Evolutionary conservation across 1,139 yeast genomes (phyloP).

Genomic region (Blastobotrys serpentis): DNA sequence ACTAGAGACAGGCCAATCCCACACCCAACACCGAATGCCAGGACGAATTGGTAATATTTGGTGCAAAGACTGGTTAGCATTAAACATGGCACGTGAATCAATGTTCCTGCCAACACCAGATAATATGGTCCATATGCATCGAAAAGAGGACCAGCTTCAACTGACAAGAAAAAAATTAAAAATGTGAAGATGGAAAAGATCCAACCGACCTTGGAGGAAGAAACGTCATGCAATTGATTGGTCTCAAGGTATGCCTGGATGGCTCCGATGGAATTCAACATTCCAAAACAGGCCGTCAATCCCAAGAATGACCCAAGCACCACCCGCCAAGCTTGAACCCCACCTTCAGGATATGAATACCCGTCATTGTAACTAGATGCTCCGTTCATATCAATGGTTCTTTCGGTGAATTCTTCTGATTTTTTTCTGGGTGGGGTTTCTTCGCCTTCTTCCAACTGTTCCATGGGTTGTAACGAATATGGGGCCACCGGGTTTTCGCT

Average conservation of each 20-base stretch:
- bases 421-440: slow-evolving; percentile 4
- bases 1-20: slow-evolving; percentile 62
- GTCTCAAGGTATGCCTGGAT: slow-evolving; percentile 61
- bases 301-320: slow-evolving; percentile 66
- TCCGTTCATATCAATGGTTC: slow-evolving; percentile 9
- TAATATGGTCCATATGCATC: slow-evolving; percentile 58
- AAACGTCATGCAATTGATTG: slow-evolving; percentile 50
- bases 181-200: slow-evolving; percentile 62
- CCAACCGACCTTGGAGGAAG: slow-evolving; percentile 60
- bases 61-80: slow-evolving; percentile 56
- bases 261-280: slow-evolving; percentile 68
- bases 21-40: slow-evolving; percentile 54
- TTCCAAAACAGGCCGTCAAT: slow-evolving; percentile 60
- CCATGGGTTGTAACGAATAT: slow-evolving; percentile 12
- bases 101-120: slow-evolving; percentile 48
- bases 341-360: slow-evolving; percentile 38
- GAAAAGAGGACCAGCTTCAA: slow-evolving; percentile 60
- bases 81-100: slow-evolving; percentile 51
- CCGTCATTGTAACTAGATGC: slow-evolving; percentile 6
- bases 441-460: slow-evolving; percentile 9
- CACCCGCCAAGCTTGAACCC: slow-evolving; percentile 53
- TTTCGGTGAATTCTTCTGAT: not conserved
- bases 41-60: slow-evolving; percentile 55
- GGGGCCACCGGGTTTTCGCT: not conserved
- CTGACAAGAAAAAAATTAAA: slow-evolving; percentile 53